Evolutionary conservation across 148 eudicot genomes (phyloP).

Genomic region (Rhododendron simsii): DNA sequence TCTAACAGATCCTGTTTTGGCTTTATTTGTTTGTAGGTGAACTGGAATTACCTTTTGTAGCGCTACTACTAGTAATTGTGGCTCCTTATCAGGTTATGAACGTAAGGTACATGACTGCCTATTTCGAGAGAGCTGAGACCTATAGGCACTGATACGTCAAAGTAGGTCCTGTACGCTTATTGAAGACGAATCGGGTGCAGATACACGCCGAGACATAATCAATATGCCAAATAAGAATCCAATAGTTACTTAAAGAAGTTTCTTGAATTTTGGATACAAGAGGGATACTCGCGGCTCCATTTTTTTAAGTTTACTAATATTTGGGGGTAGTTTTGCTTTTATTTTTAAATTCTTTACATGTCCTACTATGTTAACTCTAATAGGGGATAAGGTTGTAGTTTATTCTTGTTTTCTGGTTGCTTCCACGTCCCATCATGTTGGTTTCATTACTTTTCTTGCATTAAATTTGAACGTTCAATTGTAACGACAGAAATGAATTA

Average conservation of each 20-base stretch:
- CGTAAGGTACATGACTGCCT: conserved; percentile 49
- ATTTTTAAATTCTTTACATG: neutral
- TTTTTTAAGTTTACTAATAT: neutral
- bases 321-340: neutral
- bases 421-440: neutral
- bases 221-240: neutral
- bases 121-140: neutral
- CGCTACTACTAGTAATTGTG: conserved; percentile 63
- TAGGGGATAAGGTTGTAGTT: neutral
- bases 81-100: conserved; percentile 69
- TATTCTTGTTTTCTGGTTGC: neutral
- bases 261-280: neutral
- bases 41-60: conserved; percentile 74
- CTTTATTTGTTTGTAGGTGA: conserved; percentile 46
- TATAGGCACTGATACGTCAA: neutral
- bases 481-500: neutral
- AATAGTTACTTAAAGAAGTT: neutral
- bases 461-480: neutral
- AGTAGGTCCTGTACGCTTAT: neutral
- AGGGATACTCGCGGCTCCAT: neutral
- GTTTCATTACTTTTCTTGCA: neutral
- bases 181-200: neutral
- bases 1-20: conserved; percentile 2
- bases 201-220: neutral
- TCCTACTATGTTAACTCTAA: neutral